Evolutionary conservation across 2,329 filamentous ascomycete species (phyloP).

Genomic region (Thyridium curvatum): DNA sequence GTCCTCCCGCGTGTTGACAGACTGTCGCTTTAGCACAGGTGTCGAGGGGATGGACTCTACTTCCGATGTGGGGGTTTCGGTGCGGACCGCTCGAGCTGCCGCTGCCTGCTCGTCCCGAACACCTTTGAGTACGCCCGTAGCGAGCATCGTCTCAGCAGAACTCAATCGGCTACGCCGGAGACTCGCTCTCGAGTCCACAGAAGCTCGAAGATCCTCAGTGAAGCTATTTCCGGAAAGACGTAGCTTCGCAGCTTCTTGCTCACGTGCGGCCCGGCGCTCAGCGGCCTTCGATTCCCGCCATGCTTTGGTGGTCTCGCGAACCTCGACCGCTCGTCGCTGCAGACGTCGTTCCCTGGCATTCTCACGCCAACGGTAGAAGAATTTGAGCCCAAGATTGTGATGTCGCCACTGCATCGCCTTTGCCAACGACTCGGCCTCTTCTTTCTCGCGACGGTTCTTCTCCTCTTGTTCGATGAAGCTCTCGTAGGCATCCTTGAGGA

Average conservation of each 20-base stretch:
- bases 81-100: constrained; percentile 24
- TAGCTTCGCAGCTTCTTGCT: constrained; percentile 16
- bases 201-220: constrained; percentile 5
- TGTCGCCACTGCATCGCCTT: constrained; percentile 40
- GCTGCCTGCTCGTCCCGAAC: constrained; percentile 28
- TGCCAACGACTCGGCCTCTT: constrained; percentile 39
- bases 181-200: constrained; percentile 6
- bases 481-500: constrained; percentile 35
- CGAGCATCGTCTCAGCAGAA: constrained; percentile 29
- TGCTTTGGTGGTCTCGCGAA: constrained; percentile 41
- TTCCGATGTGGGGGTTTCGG: constrained; percentile 12
- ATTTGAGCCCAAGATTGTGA: constrained; percentile 46
- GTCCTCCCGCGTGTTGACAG: constrained; percentile 1
- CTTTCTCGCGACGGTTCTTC: constrained; percentile 35
- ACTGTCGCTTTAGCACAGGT: constrained; percentile 1
- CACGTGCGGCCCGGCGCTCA: constrained; percentile 23
- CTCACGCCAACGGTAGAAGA: constrained; percentile 50
- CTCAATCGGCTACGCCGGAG: constrained; percentile 7
- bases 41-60: background rate
- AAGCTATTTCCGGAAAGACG: constrained; percentile 15
- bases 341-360: constrained; percentile 40
- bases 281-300: constrained; percentile 33
- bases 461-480: constrained; percentile 32
- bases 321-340: constrained; percentile 42
- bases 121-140: constrained; percentile 34